Evolutionary conservation across 805 yeast species (phyloP).

Genomic region (Metschnikowia continentalis): DNA sequence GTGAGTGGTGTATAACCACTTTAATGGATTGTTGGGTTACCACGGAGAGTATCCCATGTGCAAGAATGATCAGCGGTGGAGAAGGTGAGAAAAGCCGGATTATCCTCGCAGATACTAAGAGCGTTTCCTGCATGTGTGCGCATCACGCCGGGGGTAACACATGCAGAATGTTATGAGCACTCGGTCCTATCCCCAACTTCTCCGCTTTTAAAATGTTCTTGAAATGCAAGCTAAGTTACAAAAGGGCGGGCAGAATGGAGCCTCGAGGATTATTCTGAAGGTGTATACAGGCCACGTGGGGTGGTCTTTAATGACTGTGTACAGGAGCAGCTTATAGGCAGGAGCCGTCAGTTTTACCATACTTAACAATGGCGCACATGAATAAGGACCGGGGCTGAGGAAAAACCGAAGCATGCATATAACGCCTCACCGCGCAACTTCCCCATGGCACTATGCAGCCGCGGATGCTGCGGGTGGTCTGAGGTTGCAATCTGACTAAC

Average conservation of each 20-base stretch:
- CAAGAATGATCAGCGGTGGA: no score
- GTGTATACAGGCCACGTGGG: no score
- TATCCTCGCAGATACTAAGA: background rate
- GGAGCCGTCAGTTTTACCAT: background rate
- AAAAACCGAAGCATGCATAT: background rate
- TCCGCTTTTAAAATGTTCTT: background rate
- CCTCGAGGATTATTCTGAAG: no score
- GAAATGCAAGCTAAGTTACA: background rate
- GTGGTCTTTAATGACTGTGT: no score
- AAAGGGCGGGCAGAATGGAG: background rate
- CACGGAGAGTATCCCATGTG: no score
- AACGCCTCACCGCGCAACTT: background rate
- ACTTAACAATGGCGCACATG: background rate
- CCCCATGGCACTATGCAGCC: slow-evolving; percentile 1
- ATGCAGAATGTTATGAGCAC: slow-evolving; percentile 1
- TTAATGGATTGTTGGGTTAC: no score
- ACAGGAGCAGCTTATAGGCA: no score
- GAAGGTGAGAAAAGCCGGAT: background rate
- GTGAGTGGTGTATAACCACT: no score
- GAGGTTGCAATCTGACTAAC: background rate
- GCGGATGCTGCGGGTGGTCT: background rate
- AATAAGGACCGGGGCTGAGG: background rate
- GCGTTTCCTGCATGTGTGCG: background rate
- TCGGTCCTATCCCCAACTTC: background rate
- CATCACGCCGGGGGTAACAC: background rate